Evolutionary conservation across 208 protist species (phyloP).

Genomic region (Plasmodiophora brassicae): DNA sequence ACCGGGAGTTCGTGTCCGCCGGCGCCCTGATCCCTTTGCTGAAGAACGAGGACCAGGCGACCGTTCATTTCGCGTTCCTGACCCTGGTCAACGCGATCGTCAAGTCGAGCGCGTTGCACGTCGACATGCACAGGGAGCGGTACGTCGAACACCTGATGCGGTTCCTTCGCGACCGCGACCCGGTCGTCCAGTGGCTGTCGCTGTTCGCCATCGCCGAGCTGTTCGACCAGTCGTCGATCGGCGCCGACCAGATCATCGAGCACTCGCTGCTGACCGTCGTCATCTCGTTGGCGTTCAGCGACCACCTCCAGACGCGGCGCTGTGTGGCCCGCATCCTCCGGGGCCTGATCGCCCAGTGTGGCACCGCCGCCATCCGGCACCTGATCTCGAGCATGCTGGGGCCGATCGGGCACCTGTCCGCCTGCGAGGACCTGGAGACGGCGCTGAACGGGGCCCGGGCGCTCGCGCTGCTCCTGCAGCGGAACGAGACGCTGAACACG

Average conservation of each 20-base stretch:
- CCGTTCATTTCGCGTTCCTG: not conserved
- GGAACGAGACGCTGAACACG: not conserved
- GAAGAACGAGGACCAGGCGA: not conserved
- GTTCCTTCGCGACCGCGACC: not conserved
- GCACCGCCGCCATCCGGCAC: not conserved
- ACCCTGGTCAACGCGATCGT: not conserved
- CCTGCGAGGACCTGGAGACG: not conserved
- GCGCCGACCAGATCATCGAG: not conserved
- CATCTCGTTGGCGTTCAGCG: slow-evolving; percentile 12
- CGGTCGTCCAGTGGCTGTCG: not conserved
- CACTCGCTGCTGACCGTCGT: slow-evolving; percentile 20
- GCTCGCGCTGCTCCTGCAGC: not conserved
- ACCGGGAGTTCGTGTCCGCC: not conserved
- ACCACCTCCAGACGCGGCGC: not conserved
- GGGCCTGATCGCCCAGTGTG: not conserved
- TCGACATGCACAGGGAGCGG: not conserved
- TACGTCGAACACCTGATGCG: not conserved
- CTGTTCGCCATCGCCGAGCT: slow-evolving; percentile 3
- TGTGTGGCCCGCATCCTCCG: not conserved
- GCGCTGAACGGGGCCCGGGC: not conserved
- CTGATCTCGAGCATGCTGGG: not conserved
- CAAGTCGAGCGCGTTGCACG: not conserved
- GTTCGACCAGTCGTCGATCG: not conserved
- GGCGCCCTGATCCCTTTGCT: not conserved
- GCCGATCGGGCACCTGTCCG: not conserved